Conservation (phyloP, 225 moss, liverwort and hornwort genomes). For the Sphagnum tenellum region DNA sequence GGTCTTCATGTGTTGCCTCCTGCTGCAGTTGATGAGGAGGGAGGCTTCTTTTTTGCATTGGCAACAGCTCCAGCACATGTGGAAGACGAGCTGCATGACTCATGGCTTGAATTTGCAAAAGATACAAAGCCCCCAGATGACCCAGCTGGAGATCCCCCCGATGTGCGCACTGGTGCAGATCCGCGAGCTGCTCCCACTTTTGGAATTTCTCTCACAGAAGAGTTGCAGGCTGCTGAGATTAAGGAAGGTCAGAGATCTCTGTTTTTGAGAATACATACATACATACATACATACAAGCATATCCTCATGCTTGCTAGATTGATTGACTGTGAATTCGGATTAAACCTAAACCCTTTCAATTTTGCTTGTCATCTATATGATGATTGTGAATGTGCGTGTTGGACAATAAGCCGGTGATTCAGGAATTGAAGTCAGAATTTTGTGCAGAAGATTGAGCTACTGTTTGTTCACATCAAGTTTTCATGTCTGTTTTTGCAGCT, state of each 20-base stretch:
- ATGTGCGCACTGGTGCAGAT: constrained; percentile 44
- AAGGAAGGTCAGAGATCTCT: constrained; percentile 24
- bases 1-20: background rate
- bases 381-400: too few species aligned
- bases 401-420: too few species aligned
- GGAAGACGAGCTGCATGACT: constrained; percentile 80
- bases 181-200: constrained; percentile 31
- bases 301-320: too few species aligned
- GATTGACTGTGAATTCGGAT: too few species aligned
- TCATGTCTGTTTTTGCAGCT: background rate
- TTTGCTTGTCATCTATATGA: too few species aligned
- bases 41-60: constrained; percentile 95
- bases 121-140: constrained; percentile 29
- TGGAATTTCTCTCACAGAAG: constrained; percentile 56
- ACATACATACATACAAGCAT: too few species aligned
- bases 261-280: background rate
- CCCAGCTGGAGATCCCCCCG: constrained; percentile 54
- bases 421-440: too few species aligned
- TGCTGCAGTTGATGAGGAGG: constrained; percentile 68
- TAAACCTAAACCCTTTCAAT: too few species aligned
- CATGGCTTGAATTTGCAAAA: constrained; percentile 84
- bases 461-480: background rate
- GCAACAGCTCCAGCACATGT: constrained; percentile 99
- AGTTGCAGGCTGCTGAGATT: constrained; percentile 35
- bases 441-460: background rate